Conservation (phyloP, 2,329 filamentous ascomycete genomes). For the Trichocomaceae sp. region DNA sequence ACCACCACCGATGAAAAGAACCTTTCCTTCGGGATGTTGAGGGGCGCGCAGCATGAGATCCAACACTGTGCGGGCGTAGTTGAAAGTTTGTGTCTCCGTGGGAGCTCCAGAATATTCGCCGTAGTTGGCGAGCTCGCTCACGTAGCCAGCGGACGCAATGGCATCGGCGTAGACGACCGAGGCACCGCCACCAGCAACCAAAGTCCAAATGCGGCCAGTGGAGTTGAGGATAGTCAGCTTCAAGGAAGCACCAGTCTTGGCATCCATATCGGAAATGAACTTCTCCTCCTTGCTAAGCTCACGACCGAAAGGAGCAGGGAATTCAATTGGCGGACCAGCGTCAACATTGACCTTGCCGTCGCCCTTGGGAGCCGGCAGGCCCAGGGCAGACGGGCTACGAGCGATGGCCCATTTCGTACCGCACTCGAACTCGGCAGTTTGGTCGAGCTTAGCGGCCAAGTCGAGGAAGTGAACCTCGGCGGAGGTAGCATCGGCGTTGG, state of each 20-base stretch:
- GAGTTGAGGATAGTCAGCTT: conserved; percentile 96
- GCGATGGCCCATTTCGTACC: conserved; percentile 98
- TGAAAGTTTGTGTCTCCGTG: conserved; percentile 97
- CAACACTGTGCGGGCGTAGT: conserved; percentile 94
- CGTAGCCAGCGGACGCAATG: conserved; percentile 93
- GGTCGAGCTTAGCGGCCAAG: conserved; percentile 95
- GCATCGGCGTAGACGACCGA: conserved; percentile 98
- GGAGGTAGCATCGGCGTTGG: conserved; percentile 84
- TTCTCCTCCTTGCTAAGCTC: conserved; percentile 98
- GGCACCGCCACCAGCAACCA: conserved; percentile 98
- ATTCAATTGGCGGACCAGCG: conserved; percentile 95
- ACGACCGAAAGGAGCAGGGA: conserved; percentile 97
- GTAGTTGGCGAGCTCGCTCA: conserved; percentile 96
- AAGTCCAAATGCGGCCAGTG: conserved; percentile 89
- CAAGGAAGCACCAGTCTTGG: conserved; percentile 97
- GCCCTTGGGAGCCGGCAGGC: conserved; percentile 60
- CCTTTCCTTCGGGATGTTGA: conserved; percentile 80
- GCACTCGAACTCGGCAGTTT: conserved; percentile 98
- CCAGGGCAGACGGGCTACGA: conserved; percentile 80
- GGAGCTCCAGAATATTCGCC: conserved; percentile 99
- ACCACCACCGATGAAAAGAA: conserved; percentile 98
- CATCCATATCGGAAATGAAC: conserved; percentile 97
- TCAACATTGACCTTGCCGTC: conserved; percentile 83
- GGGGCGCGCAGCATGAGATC: conserved; percentile 96
- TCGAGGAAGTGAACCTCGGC: conserved; percentile 97